Conservation (phyloP, 345 rosid genomes). For the Citrus glauca region DNA sequence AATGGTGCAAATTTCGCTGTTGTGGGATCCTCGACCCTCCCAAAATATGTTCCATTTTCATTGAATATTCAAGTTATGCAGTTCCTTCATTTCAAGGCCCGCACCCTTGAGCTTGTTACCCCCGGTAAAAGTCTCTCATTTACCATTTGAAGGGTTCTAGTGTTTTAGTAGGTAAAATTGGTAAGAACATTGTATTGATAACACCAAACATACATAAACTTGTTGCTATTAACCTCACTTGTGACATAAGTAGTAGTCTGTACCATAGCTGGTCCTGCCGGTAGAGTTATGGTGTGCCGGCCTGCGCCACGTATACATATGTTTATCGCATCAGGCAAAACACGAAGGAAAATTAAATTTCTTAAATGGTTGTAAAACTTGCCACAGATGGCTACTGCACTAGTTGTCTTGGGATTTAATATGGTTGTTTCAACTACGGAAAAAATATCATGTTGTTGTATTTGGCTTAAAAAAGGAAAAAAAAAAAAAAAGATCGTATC, state of each 20-base stretch:
- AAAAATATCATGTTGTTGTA: not conserved
- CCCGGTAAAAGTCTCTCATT: constrained; percentile 28
- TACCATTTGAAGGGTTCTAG: not conserved
- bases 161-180: not conserved
- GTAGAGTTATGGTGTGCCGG: not conserved
- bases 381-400: not conserved
- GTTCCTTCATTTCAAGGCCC: constrained; percentile 74
- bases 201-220: too few relatives aligned
- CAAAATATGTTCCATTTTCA: constrained; percentile 66
- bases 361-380: not conserved
- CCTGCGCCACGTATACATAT: not conserved
- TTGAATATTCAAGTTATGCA: constrained; percentile 83
- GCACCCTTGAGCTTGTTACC: constrained; percentile 50
- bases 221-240: not conserved
- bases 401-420: not conserved
- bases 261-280: not conserved
- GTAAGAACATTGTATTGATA: too few relatives aligned
- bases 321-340: not conserved
- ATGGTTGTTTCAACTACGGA: not conserved
- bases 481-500: not conserved
- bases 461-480: not conserved
- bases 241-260: not conserved
- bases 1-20: constrained; percentile 77
- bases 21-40: constrained; percentile 79
- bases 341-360: not conserved